These are phyloP conservation scores for Alnus rubra DNA, from an alignment of 306 rosid species.

Conservation along the genomic window DNA sequence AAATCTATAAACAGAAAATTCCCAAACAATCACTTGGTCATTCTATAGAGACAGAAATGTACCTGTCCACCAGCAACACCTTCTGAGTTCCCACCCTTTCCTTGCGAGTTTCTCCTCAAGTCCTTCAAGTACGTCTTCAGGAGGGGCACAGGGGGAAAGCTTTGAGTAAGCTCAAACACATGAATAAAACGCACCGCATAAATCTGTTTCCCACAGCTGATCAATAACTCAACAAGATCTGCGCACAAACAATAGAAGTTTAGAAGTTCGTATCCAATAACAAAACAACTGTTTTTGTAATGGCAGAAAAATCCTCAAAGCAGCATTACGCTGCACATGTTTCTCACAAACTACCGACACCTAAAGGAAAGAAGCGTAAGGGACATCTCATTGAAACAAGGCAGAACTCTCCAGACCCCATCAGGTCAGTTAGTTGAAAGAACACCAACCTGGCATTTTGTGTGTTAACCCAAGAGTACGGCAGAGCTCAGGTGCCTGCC, in stretches of 20 bases:
- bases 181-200: slow-evolving; percentile 67
- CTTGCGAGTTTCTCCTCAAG: slow-evolving; percentile 72
- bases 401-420: slow-evolving; percentile 57
- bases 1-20: slow-evolving; percentile 16
- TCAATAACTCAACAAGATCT: slow-evolving; percentile 54
- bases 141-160: slow-evolving; percentile 70
- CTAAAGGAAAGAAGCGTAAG: slow-evolving; percentile 34
- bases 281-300: slow-evolving; percentile 1
- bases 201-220: slow-evolving; percentile 58
- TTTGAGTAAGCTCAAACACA: slow-evolving; percentile 62
- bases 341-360: slow-evolving; percentile 27
- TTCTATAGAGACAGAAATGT: slow-evolving; percentile 16
- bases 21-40: slow-evolving; percentile 14
- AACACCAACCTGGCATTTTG: slow-evolving; percentile 94
- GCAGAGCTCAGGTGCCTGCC: slow-evolving; percentile 92
- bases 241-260: slow-evolving; percentile 39
- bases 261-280: slow-evolving; percentile 29
- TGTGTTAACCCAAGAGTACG: slow-evolving; percentile 78
- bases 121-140: slow-evolving; percentile 71
- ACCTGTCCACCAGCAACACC: slow-evolving; percentile 56
- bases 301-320: slow-evolving; percentile 22
- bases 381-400: slow-evolving; percentile 51
- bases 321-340: slow-evolving; percentile 13
- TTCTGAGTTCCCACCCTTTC: slow-evolving; percentile 48
- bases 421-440: slow-evolving; percentile 64